Conservation (phyloP, 257 asterid species). For the Solanum peruvianum region DNA sequence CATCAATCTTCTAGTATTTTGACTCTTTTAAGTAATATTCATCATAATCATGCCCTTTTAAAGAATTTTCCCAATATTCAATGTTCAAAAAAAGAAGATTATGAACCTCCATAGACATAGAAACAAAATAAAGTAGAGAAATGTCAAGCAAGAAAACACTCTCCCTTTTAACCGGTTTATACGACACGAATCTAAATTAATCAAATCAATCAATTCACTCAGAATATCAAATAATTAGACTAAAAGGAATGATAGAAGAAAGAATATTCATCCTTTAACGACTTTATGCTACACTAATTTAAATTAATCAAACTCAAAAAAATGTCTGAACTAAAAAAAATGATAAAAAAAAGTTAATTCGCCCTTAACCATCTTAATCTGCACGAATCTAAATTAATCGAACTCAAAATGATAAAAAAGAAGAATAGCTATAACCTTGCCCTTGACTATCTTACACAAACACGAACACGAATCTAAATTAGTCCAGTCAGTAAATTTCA, state of each 20-base stretch:
- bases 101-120: neutral
- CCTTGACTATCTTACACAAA: neutral
- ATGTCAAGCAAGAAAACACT: neutral
- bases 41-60: neutral
- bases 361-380: fast-evolving
- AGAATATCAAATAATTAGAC: neutral
- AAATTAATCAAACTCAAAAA: neutral
- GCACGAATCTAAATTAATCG: neutral
- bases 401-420: neutral
- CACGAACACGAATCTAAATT: neutral
- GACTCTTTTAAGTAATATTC: neutral
- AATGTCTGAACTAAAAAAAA: neutral
- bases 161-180: neutral
- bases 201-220: neutral
- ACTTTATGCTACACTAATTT: neutral
- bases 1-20: neutral
- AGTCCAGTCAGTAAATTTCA: neutral
- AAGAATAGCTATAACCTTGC: neutral
- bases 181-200: neutral
- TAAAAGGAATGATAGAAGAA: neutral
- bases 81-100: neutral
- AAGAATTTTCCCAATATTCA: neutral
- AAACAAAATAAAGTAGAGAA: neutral
- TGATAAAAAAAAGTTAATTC: neutral
- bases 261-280: neutral